phyloP scores from a whole-genome alignment of 371 early-diverging fungal genomes.

The Mucor indicus region DNA sequence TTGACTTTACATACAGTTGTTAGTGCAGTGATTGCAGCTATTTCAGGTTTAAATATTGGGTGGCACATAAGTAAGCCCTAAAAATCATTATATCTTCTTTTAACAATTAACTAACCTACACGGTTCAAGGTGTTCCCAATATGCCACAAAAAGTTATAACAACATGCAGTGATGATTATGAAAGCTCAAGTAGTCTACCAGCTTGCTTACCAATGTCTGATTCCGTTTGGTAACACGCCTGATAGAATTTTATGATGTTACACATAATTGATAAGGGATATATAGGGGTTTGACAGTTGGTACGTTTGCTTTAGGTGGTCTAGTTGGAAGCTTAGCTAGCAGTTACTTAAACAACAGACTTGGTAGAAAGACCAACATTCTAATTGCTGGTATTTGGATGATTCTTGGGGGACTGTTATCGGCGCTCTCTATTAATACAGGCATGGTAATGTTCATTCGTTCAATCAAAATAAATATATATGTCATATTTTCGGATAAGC shows the following conservation, averaged over 20 bases:
- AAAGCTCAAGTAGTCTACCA: slow-evolving; percentile 14
- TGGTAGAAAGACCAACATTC: slow-evolving; percentile 32
- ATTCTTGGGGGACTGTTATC: slow-evolving; percentile 39
- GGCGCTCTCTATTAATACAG: slow-evolving; percentile 23
- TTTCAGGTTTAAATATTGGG: slow-evolving; percentile 39
- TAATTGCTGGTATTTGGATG: slow-evolving; percentile 30
- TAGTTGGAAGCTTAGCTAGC: slow-evolving; percentile 30
- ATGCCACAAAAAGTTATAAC: slow-evolving; percentile 37
- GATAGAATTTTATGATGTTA: not conserved
- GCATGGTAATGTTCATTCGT: not conserved
- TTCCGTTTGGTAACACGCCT: slow-evolving; percentile 28
- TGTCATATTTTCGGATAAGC: not conserved
- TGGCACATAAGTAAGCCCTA: slow-evolving; percentile 35
- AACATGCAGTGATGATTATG: slow-evolving; percentile 5
- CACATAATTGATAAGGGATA: not conserved
- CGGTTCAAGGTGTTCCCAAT: slow-evolving; percentile 37
- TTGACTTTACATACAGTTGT: not conserved
- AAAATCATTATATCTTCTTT: not conserved
- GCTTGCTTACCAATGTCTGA: slow-evolving; percentile 41
- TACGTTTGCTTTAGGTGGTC: slow-evolving; percentile 38
- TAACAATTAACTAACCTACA: not conserved
- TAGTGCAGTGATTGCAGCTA: slow-evolving; percentile 33
- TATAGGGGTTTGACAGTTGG: slow-evolving; percentile 39
- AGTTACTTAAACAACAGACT: slow-evolving; percentile 31
- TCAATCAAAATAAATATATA: no score